phyloP scores from a whole-genome alignment of 192 early-diverging fungal species.

The Entophlyctis helioformis region DNA sequence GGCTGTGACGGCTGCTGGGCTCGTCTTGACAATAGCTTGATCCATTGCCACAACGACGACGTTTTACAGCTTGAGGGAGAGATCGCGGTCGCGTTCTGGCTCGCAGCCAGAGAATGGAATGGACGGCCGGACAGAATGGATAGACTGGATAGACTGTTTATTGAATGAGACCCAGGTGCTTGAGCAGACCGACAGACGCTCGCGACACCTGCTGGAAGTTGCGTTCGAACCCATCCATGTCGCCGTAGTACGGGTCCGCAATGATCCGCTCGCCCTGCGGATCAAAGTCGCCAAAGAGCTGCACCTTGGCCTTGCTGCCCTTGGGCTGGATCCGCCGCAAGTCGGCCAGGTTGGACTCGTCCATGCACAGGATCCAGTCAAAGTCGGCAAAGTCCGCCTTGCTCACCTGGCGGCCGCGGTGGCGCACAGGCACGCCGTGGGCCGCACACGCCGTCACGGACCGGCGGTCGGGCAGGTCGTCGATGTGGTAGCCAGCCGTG shows the following conservation, averaged over 20 bases:
- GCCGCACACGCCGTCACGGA: neutral
- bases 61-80: too few relatives aligned
- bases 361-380: constrained; percentile 89
- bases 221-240: constrained; percentile 56
- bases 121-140: too few relatives aligned
- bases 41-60: too few relatives aligned
- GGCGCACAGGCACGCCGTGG: constrained; percentile 65
- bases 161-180: too few relatives aligned
- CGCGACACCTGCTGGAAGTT: too few relatives aligned
- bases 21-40: too few relatives aligned
- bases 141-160: too few relatives aligned
- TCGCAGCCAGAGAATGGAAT: too few relatives aligned
- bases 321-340: constrained; percentile 30
- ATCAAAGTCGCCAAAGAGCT: constrained; percentile 73
- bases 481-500: constrained; percentile 62
- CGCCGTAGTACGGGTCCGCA: constrained; percentile 64
- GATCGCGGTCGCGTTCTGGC: too few relatives aligned
- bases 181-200: too few relatives aligned
- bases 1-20: too few relatives aligned
- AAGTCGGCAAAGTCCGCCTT: constrained; percentile 55
- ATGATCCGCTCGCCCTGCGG: constrained; percentile 60
- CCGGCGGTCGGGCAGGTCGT: neutral
- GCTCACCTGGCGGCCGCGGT: constrained; percentile 57
- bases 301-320: constrained; percentile 33
- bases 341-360: constrained; percentile 59